Conservation (phyloP, 2,329 filamentous ascomycete species). For the Ophiostoma perfectum region DNA sequence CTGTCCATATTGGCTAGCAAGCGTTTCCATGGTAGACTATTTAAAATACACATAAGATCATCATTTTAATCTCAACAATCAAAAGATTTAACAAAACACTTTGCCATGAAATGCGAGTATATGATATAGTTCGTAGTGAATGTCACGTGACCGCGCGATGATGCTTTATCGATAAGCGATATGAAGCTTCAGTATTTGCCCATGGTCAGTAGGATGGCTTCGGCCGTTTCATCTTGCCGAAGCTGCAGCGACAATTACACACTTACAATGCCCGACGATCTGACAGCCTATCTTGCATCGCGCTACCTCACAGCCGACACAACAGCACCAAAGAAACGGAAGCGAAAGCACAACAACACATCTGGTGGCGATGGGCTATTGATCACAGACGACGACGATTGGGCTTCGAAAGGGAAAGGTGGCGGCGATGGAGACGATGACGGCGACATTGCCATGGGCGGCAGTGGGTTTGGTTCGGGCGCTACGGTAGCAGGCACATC, state of each 20-base stretch:
- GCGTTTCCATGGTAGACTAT: too few relatives aligned
- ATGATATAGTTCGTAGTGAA: background rate
- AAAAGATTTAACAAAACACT: too few relatives aligned
- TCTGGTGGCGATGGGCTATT: slow-evolving; percentile 45
- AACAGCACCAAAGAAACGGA: slow-evolving; percentile 57
- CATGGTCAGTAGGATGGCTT: too few relatives aligned
- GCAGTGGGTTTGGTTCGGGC: slow-evolving; percentile 27
- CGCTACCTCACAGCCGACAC: slow-evolving; percentile 74
- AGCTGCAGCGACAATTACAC: background rate
- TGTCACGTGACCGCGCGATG: slow-evolving; percentile 5
- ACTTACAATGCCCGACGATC: slow-evolving; percentile 48
- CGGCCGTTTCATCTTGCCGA: background rate
- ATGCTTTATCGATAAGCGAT: background rate
- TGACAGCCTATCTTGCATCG: slow-evolving; percentile 82
- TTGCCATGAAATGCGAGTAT: too few relatives aligned
- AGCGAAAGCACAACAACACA: slow-evolving; percentile 48
- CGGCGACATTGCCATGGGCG: slow-evolving; percentile 38
- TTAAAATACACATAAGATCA: too few relatives aligned
- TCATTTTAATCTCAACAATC: too few relatives aligned
- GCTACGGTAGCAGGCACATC: slow-evolving; percentile 47
- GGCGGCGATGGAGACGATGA: slow-evolving; percentile 36
- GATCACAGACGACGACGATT: slow-evolving; percentile 60
- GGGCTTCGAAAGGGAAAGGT: slow-evolving; percentile 39
- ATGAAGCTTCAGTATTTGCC: background rate
- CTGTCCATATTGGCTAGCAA: too few relatives aligned